Evolutionary conservation across 192 early-diverging fungal species (phyloP), one percentile per base, ranked within the genome.

Genomic region (Rhizophagus sp.): DNA sequence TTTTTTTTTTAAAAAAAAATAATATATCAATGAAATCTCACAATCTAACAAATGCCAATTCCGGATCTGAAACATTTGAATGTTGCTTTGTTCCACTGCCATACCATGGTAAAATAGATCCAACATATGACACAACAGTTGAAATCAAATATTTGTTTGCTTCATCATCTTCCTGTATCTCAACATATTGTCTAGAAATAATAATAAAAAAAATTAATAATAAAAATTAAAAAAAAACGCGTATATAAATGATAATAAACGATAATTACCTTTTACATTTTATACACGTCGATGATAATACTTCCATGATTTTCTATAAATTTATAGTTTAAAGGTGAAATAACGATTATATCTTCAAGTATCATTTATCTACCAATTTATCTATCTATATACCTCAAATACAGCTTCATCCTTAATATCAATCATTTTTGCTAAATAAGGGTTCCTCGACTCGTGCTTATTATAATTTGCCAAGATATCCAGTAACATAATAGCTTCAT

Each of bases 391-490:
- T 64, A 64, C 87, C 49, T 78, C 70, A 17, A 89, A 70, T 22
- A 85, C 68, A 22, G 24, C 49, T 10, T 80, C 75, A 44, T 87
- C 84, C 24, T 82, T 84, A 44, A 83, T 44, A 36, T 71, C 79
- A 7, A 79, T 52, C 15, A 90, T 47, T 52, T 79, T 72, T n/a
- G 66, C 22, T 13, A 90, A 79, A 63, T 89, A 88, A 19, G 83
- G 84, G 71, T 90, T 90, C 52, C 80, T 80, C 6, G 77, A 80
- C 75, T 90, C 89, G 39, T 89, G 85, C 52, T 89, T 90, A 79
- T 90, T 90, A 76, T 89, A 90, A 76, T 88, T 90, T 25, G 88
- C 81, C 73, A 90, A 76, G n/a, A 90, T 72, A 11, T 81, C 83
- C 72, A 88, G 77, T 62, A 90, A 36, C 61, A 85, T 83, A 39